A percentile compares a stretch with the other conserved stretches of the same genome.
These are phyloP conservation scores for Phragmites australis DNA, from an alignment of 176 grass and related monocot genomes.

Conservation along the genomic window DNA sequence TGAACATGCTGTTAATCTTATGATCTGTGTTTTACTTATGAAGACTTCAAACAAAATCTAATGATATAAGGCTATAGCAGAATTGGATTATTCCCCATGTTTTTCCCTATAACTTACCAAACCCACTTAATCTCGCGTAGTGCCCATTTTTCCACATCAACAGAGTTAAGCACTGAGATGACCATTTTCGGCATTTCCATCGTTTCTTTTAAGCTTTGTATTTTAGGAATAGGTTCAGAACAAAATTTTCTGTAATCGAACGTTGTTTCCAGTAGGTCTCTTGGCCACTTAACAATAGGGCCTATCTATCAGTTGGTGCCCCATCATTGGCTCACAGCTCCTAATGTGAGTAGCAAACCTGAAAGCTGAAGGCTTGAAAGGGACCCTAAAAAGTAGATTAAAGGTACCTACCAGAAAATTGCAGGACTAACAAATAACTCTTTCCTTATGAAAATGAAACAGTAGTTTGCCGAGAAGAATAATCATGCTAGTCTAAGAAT, in stretches of 20 bases:
- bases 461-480: not conserved
- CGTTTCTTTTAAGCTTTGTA: not conserved
- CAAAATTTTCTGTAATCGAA: not conserved
- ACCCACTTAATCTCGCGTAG: not conserved
- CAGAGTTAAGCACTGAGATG: not conserved
- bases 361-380: not conserved
- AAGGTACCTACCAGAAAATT: not conserved
- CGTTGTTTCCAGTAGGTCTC: not conserved
- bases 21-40: not conserved
- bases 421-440: not conserved
- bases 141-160: not conserved
- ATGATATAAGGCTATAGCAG: not conserved
- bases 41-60: not conserved
- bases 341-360: not conserved
- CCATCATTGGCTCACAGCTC: not conserved
- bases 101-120: not conserved
- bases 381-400: constrained; percentile 6
- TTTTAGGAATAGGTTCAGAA: not conserved
- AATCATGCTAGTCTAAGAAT: not conserved
- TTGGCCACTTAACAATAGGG: not conserved
- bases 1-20: not conserved
- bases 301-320: not conserved
- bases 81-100: not conserved
- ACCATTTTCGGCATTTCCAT: not conserved
- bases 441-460: not conserved